Evolutionary conservation across 306 rosid genomes (phyloP).

Genomic region (Spatholobus suberectus): DNA sequence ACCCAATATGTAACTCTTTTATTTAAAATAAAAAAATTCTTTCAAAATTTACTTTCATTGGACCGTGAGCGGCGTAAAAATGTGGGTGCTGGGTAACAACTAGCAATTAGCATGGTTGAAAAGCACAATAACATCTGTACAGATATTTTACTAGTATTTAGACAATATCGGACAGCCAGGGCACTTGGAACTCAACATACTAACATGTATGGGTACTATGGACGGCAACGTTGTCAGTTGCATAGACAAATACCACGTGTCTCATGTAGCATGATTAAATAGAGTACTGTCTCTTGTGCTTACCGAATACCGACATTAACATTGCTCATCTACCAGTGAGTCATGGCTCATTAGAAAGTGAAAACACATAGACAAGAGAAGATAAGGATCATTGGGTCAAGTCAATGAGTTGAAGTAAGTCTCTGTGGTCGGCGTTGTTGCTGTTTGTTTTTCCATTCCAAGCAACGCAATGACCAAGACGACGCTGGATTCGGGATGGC

Average conservation of each 20-base stretch:
- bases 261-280: background rate
- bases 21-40: too few relatives aligned
- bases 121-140: too few relatives aligned
- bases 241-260: conserved; percentile 24
- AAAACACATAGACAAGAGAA: background rate
- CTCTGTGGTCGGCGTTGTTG: background rate
- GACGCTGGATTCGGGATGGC: conserved; percentile 78
- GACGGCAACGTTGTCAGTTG: background rate
- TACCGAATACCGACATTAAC: conserved; percentile 21
- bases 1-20: too few relatives aligned
- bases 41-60: too few relatives aligned
- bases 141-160: too few relatives aligned
- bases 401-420: background rate
- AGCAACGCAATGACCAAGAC: conserved; percentile 50
- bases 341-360: background rate
- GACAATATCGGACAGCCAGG: too few relatives aligned
- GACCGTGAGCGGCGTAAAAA: too few relatives aligned
- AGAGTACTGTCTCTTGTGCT: background rate
- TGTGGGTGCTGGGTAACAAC: too few relatives aligned
- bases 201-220: background rate
- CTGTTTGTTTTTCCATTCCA: background rate
- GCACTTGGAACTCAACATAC: too few relatives aligned
- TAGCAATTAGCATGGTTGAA: too few relatives aligned
- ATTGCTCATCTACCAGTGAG: background rate
- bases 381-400: background rate